A percentile compares a stretch with the other conserved stretches of the same genome.
Evolutionary conservation across 306 rosid genomes (phyloP).

Genomic region (Vigna reflexopilosa): DNA sequence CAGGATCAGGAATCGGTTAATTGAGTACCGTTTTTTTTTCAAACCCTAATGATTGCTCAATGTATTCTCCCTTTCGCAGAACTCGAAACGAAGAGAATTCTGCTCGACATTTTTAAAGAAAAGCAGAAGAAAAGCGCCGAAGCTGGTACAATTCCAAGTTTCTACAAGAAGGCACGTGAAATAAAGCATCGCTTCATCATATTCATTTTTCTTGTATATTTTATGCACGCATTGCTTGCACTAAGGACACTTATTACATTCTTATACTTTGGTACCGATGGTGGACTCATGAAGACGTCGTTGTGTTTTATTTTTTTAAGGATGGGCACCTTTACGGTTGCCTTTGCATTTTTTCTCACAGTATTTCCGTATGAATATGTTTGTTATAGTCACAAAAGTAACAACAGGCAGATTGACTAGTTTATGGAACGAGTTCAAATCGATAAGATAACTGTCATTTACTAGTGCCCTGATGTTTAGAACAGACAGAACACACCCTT

Average conservation of each 20-base stretch:
- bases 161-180: slow-evolving; percentile 88
- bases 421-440: slow-evolving; percentile 7
- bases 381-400: not conserved
- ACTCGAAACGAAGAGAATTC: slow-evolving; percentile 95
- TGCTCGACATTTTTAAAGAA: slow-evolving; percentile 97
- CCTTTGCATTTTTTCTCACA: not conserved
- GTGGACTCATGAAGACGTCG: slow-evolving; percentile 23
- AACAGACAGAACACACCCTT: slow-evolving; percentile 4
- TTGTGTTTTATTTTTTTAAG: not conserved
- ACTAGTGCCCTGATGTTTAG: slow-evolving; percentile 20
- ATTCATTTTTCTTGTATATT: slow-evolving; percentile 29
- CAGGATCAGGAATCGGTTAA: not conserved
- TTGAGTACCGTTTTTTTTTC: not conserved
- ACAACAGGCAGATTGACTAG: not conserved
- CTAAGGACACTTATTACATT: slow-evolving; percentile 16
- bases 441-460: not conserved
- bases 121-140: slow-evolving; percentile 93
- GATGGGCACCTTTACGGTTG: not conserved
- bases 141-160: slow-evolving; percentile 95
- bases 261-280: slow-evolving; percentile 21
- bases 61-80: slow-evolving; percentile 54
- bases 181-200: slow-evolving; percentile 32
- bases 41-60: slow-evolving; percentile 12
- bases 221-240: not conserved
- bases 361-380: not conserved